Conservation (phyloP, 371 early-diverging fungal species). For the Circinella minor region DNA sequence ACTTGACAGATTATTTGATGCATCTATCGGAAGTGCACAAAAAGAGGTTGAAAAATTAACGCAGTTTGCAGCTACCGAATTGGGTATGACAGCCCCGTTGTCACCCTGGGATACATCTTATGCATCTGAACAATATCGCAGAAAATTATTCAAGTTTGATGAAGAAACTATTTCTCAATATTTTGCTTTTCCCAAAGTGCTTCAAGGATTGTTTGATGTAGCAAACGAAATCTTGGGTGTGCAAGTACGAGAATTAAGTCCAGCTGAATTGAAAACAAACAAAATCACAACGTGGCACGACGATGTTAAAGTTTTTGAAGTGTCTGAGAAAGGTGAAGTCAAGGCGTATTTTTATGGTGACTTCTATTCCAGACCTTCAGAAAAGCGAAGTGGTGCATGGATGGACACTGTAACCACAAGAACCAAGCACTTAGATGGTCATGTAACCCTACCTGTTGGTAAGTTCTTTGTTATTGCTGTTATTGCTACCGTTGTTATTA, state of each 20-base stretch:
- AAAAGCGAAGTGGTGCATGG: conserved; percentile 77
- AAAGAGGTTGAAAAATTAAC: conserved; percentile 53
- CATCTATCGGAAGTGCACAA: conserved; percentile 55
- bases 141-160: conserved; percentile 60
- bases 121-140: conserved; percentile 65
- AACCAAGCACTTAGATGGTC: conserved; percentile 48
- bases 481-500: not conserved
- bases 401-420: conserved; percentile 73
- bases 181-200: conserved; percentile 64
- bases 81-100: conserved; percentile 45
- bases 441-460: conserved; percentile 61
- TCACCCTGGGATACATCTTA: conserved; percentile 66
- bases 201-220: conserved; percentile 63
- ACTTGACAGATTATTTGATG: conserved; percentile 50
- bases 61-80: conserved; percentile 46
- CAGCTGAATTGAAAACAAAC: conserved; percentile 36
- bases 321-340: conserved; percentile 52
- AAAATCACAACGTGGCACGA: conserved; percentile 64
- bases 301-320: conserved; percentile 70
- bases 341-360: conserved; percentile 75
- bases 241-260: conserved; percentile 53
- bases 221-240: conserved; percentile 62
- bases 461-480: conserved; percentile 4
- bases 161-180: conserved; percentile 70
- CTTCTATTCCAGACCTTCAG: conserved; percentile 67